A percentile compares a stretch with the other conserved stretches of the same genome.
These are phyloP conservation scores for Boletus reticuloceps DNA, from an alignment of 768 basidiomycete species.

Conservation along the genomic window DNA sequence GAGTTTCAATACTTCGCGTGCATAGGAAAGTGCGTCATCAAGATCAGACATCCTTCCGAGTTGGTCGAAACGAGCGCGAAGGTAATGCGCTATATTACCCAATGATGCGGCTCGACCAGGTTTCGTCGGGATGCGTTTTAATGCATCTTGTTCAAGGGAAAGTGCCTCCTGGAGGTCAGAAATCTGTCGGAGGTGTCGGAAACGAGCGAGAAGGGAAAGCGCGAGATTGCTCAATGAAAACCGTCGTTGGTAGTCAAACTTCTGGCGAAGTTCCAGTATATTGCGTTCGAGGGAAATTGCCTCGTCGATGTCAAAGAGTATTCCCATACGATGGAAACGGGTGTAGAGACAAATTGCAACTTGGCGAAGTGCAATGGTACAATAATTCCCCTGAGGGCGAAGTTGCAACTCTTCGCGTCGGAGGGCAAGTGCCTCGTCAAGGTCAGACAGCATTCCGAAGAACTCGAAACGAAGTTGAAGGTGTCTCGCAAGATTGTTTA, in stretches of 20 bases:
- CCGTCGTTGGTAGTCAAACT: not conserved
- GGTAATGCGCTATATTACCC: not conserved
- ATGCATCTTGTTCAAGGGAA: not conserved
- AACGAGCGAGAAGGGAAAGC: not conserved
- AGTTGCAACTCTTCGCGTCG: not conserved
- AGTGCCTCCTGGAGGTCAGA: not conserved
- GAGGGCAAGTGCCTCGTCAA: not conserved
- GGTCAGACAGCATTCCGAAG: not conserved
- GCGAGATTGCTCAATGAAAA: not conserved
- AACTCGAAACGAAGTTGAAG: not conserved
- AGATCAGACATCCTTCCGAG: not conserved
- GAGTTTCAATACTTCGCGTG: too few species aligned
- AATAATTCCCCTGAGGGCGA: too few species aligned
- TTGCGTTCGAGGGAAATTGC: not conserved
- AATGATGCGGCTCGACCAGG: not conserved
- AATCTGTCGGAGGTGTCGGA: not conserved
- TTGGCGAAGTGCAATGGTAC: too few species aligned
- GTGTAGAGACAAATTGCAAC: not conserved
- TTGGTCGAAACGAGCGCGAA: not conserved
- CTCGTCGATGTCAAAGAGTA: not conserved
- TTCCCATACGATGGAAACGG: not conserved
- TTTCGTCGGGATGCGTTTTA: not conserved
- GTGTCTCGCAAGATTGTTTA: not conserved
- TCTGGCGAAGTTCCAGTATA: not conserved
- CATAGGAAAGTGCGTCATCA: too few species aligned